These are phyloP conservation scores for Mimosa pudica DNA, from an alignment of 306 rosid genomes.

Conservation along the genomic window DNA sequence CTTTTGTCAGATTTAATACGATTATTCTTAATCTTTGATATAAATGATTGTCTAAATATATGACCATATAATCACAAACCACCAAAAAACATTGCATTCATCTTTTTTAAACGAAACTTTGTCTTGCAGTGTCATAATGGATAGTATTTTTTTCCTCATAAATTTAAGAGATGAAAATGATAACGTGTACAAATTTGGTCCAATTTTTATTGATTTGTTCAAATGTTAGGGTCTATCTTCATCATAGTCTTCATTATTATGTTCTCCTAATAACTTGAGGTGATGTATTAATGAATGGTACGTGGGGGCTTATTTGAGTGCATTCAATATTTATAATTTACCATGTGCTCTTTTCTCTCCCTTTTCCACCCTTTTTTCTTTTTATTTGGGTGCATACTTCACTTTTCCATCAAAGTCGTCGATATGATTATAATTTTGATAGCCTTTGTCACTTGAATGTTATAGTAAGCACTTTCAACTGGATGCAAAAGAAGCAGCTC, in stretches of 20 bases:
- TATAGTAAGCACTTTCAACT: background rate
- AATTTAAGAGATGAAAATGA: background rate
- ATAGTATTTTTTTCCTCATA: no score
- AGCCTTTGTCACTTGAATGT: background rate
- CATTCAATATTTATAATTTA: conserved; percentile 11
- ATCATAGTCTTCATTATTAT: conserved; percentile 20
- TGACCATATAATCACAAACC: background rate
- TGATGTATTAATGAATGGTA: conserved; percentile 10
- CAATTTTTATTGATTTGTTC: background rate
- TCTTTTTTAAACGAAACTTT: background rate
- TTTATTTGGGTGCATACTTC: background rate
- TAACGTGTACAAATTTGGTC: no score
- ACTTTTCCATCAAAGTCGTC: background rate
- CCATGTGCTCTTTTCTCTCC: background rate
- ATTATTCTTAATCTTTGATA: background rate
- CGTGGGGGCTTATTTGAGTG: background rate
- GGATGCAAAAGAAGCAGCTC: background rate
- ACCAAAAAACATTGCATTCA: background rate
- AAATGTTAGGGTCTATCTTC: conserved; percentile 3
- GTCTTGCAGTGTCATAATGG: no score
- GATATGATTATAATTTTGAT: background rate
- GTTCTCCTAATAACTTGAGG: background rate
- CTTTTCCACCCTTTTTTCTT: no score
- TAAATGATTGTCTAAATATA: background rate
- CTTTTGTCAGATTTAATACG: background rate